These are phyloP conservation scores for Verticillium nubilum DNA, from an alignment of 2,329 filamentous ascomycete species.

Conservation along the genomic window DNA sequence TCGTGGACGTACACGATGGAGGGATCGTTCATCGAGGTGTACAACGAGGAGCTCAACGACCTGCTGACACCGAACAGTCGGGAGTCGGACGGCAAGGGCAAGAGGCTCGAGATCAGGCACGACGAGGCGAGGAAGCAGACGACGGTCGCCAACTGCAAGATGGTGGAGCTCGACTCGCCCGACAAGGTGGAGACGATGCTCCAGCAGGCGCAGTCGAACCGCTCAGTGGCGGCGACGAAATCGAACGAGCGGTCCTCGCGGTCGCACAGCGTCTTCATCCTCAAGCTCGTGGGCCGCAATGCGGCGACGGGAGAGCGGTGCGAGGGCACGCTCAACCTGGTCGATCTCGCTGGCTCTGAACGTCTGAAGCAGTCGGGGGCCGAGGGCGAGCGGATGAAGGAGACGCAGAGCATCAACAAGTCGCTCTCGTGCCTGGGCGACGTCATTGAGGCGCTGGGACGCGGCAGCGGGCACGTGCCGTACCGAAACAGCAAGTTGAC, in stretches of 20 bases:
- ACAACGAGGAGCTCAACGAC: slow-evolving; percentile 96
- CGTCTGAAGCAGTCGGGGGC: slow-evolving; percentile 81
- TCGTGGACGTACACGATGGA: slow-evolving; percentile 95
- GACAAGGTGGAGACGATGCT: slow-evolving; percentile 77
- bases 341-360: slow-evolving; percentile 92
- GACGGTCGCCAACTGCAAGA: slow-evolving; percentile 72
- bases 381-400: slow-evolving; percentile 80
- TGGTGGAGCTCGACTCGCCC: slow-evolving; percentile 71
- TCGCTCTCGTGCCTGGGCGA: slow-evolving; percentile 87
- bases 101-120: slow-evolving; percentile 85
- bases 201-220: slow-evolving; percentile 73
- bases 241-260: slow-evolving; percentile 92
- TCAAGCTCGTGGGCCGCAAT: slow-evolving; percentile 72
- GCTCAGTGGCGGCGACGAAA: slow-evolving; percentile 93
- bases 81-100: slow-evolving; percentile 64
- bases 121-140: slow-evolving; percentile 80
- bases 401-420: slow-evolving; percentile 97
- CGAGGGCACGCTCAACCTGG: slow-evolving; percentile 90
- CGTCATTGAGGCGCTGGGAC: slow-evolving; percentile 88
- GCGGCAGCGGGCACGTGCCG: slow-evolving; percentile 77
- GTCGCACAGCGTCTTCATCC: slow-evolving; percentile 93
- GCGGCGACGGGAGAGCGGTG: slow-evolving; percentile 72
- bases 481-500: slow-evolving; percentile 97
- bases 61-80: slow-evolving; percentile 57
- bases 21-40: slow-evolving; percentile 93